Percentiles rank a stretch among this genome's conserved stretches.
Conservation (phyloP, 768 basidiomycete genomes). For the Leccinum boreale region DNA sequence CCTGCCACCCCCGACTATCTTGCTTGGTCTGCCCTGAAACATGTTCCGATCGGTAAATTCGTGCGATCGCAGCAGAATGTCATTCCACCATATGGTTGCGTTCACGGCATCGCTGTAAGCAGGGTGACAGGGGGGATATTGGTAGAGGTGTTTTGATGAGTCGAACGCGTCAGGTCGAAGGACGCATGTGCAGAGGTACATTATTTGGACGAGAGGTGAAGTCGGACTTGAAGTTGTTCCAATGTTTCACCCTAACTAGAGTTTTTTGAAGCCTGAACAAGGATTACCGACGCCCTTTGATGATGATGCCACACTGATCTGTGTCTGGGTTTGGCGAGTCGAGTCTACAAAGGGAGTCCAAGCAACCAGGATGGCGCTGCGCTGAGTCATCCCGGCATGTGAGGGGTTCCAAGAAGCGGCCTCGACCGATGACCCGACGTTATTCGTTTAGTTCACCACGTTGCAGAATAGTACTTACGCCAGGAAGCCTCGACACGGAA, state of each 20-base stretch:
- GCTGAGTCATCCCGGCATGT: constrained; percentile 3
- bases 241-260: constrained; percentile 18
- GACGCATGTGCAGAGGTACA: constrained; percentile 8
- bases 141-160: background rate
- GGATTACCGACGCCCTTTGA: constrained; percentile 10
- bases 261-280: constrained; percentile 2
- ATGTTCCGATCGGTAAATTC: constrained; percentile 7
- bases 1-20: background rate
- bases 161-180: constrained; percentile 17
- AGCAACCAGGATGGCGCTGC: background rate
- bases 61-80: constrained; percentile 10
- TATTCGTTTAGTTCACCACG: background rate
- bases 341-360: background rate
- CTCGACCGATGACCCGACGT: background rate
- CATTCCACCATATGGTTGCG: background rate
- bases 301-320: background rate
- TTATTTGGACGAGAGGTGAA: too few relatives aligned
- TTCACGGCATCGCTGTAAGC: constrained; percentile 1
- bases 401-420: background rate
- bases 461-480: constrained; percentile 7
- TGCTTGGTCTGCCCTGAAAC: background rate
- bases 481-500: constrained; percentile 4
- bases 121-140: background rate
- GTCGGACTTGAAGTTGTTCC: constrained; percentile 1
- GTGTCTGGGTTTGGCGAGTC: background rate